Base-by-base conservation (phyloP, 768 basidiomycete genomes). In the Russula earlei region DNA sequence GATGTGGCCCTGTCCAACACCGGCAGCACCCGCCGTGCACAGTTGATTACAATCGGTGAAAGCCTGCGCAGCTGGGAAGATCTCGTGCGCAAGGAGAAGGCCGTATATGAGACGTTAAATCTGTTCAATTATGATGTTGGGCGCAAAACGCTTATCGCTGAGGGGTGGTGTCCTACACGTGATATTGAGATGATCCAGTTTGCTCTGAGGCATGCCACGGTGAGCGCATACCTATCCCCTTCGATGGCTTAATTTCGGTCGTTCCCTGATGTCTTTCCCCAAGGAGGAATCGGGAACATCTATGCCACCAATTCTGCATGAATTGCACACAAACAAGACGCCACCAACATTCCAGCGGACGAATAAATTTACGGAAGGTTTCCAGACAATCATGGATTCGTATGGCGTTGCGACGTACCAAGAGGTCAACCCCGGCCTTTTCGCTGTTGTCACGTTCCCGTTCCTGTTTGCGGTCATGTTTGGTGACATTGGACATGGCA, bases 401-500 rank as follows among this genome's bases (percentile, higher is more conserved):
- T 99, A 99, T 67, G 96, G 95, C 65, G 83, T 91, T 49, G 89
- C 92, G 14, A 84, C 81, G 1, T 98, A 99, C 68, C 90, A 97
- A 68, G 96, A 99, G 70, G 84, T 93, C 68, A 98, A 98, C 68
- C 95, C 96, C 19, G 96, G 94, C 52, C 72, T 98, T 27, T 95
- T 95, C 70, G 91, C 91, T 0, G 75, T 90, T 62, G 74, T 87
- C 63, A 96, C 93, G 1, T 96, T 96, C 82, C 96, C 96, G 0
- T 98, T 99, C 82, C 72, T 99, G 62, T 99, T 98, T 65, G 95
- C 92, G 5, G 91, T 99, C 73, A 99, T 99, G 96, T 99, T 99
- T 67, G 96, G 96, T 65, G 96, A 99, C 71, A 89, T 98, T 66
- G 96, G 96, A 3, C 96, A 99, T 71, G 96, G 92, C 29, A 74